Conservation (phyloP, 1,139 yeast genomes). For the Lodderomyces elongisporus region DNA sequence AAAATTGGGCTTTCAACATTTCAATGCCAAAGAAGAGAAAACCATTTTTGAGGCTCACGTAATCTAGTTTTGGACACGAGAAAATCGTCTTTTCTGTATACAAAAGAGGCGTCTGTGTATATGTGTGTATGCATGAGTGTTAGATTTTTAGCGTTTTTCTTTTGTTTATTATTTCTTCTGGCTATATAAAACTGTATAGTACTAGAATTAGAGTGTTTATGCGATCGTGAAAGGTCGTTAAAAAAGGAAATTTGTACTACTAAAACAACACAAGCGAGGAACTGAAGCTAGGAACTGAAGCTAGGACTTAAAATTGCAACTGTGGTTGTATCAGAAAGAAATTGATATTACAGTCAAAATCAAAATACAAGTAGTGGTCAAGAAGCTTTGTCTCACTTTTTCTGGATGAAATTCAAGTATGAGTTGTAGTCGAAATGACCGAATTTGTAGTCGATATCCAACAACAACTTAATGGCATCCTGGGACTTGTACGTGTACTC, state of each 20-base stretch:
- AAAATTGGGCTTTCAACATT: slow-evolving; percentile 11
- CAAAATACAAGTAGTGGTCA: too few species aligned
- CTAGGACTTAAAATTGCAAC: background rate
- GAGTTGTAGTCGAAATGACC: slow-evolving; percentile 51
- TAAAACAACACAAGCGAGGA: too few species aligned
- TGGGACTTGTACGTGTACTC: slow-evolving; percentile 57
- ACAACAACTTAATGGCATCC: slow-evolving; percentile 56
- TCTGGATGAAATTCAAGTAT: slow-evolving; percentile 45
- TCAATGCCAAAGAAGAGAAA: slow-evolving; percentile 4
- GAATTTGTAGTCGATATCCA: slow-evolving; percentile 60
- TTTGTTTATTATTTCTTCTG: background rate
- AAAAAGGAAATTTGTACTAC: too few species aligned
- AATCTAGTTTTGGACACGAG: slow-evolving; percentile 7
- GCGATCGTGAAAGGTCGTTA: slow-evolving; percentile 3
- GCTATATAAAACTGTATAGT: background rate
- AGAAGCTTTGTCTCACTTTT: slow-evolving; percentile 12
- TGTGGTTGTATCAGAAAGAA: background rate
- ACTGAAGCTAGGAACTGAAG: too few species aligned
- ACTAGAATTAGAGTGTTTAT: background rate
- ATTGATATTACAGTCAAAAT: too few species aligned
- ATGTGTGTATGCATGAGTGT: slow-evolving; percentile 1
- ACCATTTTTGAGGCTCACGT: slow-evolving; percentile 12
- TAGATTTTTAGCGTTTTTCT: background rate
- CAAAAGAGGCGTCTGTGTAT: too few species aligned
- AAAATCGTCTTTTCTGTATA: too few species aligned